Evolutionary conservation across 805 yeast species (phyloP), one percentile per base, ranked within the genome.

Genomic region (Cyberlindnera mycetangii): DNA sequence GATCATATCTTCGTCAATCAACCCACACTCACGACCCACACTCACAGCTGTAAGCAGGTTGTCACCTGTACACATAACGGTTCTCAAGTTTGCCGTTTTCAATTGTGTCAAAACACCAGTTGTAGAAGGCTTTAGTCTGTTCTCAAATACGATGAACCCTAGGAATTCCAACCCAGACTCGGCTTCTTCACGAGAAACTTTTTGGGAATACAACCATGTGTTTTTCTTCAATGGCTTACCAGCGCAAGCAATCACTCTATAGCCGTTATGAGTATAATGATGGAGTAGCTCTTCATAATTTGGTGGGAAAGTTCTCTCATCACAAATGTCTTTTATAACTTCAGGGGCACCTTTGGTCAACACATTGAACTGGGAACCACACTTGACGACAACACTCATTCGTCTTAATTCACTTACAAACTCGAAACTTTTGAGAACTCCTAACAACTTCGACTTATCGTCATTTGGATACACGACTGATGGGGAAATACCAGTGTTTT

Each of bases 311-410:
- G 89, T 69, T 16, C 75, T 78, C 1, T 83, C 79, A 14, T 70
- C 67, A 66, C 99, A 93, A 24, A 93, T 79, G 15, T 79, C 83
- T 24, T 76, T 70, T 74, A 93, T 86, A 10, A 90, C 87, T 61
- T 93, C 99, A 0, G 99, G 99, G 0, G 99, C 99, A 39, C 99
- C 99, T 60, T 93, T 93, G 11, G 93, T 89, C 60, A 78, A 83
- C 0, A 81, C 78, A 48, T 68, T 66, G 49, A 71, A 70, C 16
- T 66, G 61, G 17, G 68, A 63, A 17, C 69, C 70, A 24, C 72
- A 69, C 46, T 77, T 76, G 14, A 82, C 81, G 41, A 92, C 62
- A 0, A 89, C 97, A 41, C 93, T 82, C 97, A 92, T 92, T 57
- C 99, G 73, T 62, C 99, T 79, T 49, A 93, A 66, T 27, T 81